Evolutionary conservation across 2,329 filamentous ascomycete genomes (phyloP).

Genomic region (Calonectria hongkongensis): DNA sequence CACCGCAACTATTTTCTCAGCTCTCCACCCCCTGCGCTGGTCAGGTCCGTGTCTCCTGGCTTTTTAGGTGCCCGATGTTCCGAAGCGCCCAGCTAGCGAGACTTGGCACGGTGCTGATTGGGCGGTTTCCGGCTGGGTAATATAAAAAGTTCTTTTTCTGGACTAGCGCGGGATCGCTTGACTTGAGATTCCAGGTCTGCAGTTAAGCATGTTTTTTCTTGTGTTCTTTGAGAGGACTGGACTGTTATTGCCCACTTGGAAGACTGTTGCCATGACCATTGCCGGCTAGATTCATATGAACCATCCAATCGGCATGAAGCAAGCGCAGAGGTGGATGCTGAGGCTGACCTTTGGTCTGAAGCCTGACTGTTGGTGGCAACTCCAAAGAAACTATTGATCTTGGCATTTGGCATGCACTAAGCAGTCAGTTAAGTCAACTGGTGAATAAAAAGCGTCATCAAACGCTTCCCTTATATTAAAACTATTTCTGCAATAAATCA

Average conservation of each 20-base stretch:
- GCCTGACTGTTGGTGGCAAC: neutral
- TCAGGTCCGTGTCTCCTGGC: neutral
- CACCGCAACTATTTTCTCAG: neutral
- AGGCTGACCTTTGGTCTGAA: neutral
- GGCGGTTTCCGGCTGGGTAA: neutral
- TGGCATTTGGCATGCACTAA: neutral
- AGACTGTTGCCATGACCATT: neutral
- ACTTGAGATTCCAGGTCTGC: neutral
- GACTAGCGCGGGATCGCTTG: neutral
- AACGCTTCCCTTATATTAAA: neutral
- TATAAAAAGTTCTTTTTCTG: neutral
- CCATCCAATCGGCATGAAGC: neutral
- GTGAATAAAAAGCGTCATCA: neutral
- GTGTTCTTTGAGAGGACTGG: neutral
- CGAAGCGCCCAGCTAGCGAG: neutral
- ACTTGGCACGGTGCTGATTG: neutral
- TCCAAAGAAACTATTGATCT: neutral
- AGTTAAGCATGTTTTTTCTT: constrained; percentile 1
- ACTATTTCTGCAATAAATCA: neutral
- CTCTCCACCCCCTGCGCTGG: neutral
- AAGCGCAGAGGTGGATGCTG: neutral
- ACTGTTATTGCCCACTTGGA: neutral
- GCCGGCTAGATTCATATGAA: neutral
- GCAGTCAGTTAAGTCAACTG: neutral
- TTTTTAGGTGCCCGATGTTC: neutral